Base-by-base conservation (phyloP, 176 grass and related monocot genomes). In the Saccharum officinarum region DNA sequence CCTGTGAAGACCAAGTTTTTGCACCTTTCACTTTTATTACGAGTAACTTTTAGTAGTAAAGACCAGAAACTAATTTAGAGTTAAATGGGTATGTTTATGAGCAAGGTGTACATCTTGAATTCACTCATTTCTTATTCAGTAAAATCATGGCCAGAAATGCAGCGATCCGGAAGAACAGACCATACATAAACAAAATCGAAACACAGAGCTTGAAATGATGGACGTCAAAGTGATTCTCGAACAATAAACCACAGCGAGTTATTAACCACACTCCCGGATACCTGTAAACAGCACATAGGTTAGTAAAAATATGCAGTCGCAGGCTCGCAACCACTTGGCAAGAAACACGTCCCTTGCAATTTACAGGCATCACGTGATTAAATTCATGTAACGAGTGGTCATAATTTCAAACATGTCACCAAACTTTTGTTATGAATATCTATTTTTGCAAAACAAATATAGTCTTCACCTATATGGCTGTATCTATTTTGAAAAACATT, bases 91-190 rank as follows among this genome's bases (percentile, higher is more conserved):
- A n/a, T n/a, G n/a, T n/a, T n/a, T n/a, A n/a, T n/a, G n/a, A 34
- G 33, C 3, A 34, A 34, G 33, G 33, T 34, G 33, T 17, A 52
- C 16, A 52, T 16, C 16, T 18, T 18, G 5, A 18, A 52, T 52
- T 71, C 0, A 17, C 18, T 94, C 84, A 92, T 89, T 68, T 89
- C 89, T 94, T 94, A 72, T 94, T 88, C 34, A 94, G 67, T 64
- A 94, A 68, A 65, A 95, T 80, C 93, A 98, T 85, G 39, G 88
- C 89, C 44, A 74, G 10, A 82, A 94, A 95, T 39, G 93, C 93
- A 10, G 95, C 45, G 40, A 93, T 87, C 40, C 96, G 82, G 67
- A 93, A 98, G 80, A 93, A 71, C 4, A 98, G 74, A 41, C 96
- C 96, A 44, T 98, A 98, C 16, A 93, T 68, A 79, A 98, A 91